Evolutionary conservation across 2,329 filamentous ascomycete genomes (phyloP), one percentile per base, ranked within the genome.

Genomic region (Elsinoe necatrix): DNA sequence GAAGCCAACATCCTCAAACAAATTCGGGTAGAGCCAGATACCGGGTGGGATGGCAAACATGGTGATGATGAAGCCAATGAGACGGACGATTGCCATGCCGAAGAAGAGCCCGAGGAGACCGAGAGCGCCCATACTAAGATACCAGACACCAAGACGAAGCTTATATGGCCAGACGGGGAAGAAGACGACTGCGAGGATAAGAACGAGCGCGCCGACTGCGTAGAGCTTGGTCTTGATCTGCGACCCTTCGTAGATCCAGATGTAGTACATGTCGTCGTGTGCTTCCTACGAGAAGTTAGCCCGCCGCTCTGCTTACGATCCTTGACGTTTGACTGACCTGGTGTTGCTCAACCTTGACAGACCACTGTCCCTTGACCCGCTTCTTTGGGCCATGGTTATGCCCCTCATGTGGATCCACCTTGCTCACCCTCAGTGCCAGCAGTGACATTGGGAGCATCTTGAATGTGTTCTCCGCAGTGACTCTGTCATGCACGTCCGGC

Each of bases 1-100:
- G 75, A 98, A 97, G 6, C 92, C 95, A 25, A 98, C 93, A 69
- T 98, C 93, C 71, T 98, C 93, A 77, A 96, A 98, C 18, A 98
- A 76, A 69, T 98, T 98, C 50, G 93, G 93, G 74, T 92, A 98
- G 43, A 98, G 79, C 93, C 93, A 98, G n/a, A 98, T 78, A 65
- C 93, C 93, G 2, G 93, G 93, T 2, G 91, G 77, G 0, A 83
- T 78, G 14, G 80, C 78, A 68, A 97, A 95, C 73, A 95, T 90
- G 20, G 93, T 97, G 69, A 95, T 74, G 69, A 89, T 86, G 77
- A 98, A 98, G 25, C 98, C 78, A 60, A 98, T 95, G 57, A 97
- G 80, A 59, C 93, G 85, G 81, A 98, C 90, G 67, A 98, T 95
- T 4, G 92, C 87, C 93, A 98, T 97, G 67, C 84, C 82, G 72